phyloP scores from a whole-genome alignment of 1,284 basidiomycete genomes.

The Vanrija humicola region DNA sequence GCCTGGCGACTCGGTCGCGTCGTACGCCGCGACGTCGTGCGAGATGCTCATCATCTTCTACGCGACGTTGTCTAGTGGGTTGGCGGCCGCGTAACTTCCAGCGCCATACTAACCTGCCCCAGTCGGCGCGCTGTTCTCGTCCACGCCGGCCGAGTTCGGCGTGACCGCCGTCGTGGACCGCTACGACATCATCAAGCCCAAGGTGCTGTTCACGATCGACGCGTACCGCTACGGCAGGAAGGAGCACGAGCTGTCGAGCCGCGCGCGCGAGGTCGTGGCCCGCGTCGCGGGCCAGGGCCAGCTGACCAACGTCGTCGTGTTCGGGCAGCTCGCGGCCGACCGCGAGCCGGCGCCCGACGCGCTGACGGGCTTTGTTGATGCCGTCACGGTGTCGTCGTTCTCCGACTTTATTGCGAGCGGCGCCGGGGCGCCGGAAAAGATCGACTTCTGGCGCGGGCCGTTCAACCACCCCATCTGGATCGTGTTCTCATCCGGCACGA shows the following conservation, averaged over 20 bases:
- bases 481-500: constrained; percentile 44
- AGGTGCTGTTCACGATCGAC: constrained; percentile 45
- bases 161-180: constrained; percentile 26
- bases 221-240: constrained; percentile 41
- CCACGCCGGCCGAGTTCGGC: constrained; percentile 27
- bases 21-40: constrained; percentile 16
- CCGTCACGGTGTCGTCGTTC: constrained; percentile 5
- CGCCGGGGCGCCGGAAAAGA: constrained; percentile 17
- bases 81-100: neutral
- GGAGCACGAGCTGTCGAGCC: constrained; percentile 24
- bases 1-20: constrained; percentile 15
- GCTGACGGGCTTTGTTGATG: constrained; percentile 10
- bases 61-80: constrained; percentile 10
- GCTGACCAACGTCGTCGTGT: constrained; percentile 30
- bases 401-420: constrained; percentile 16
- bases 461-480: constrained; percentile 38
- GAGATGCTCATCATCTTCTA: constrained; percentile 20
- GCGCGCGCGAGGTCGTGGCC: constrained; percentile 20
- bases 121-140: constrained; percentile 26
- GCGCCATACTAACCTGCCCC: neutral
- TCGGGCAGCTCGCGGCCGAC: constrained; percentile 28
- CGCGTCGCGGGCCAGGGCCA: constrained; percentile 21
- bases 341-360: constrained; percentile 20
- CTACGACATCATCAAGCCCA: constrained; percentile 37
- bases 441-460: constrained; percentile 24